Evolutionary conservation across 345 rosid genomes (phyloP).

Genomic region (Physaria fendleri): DNA sequence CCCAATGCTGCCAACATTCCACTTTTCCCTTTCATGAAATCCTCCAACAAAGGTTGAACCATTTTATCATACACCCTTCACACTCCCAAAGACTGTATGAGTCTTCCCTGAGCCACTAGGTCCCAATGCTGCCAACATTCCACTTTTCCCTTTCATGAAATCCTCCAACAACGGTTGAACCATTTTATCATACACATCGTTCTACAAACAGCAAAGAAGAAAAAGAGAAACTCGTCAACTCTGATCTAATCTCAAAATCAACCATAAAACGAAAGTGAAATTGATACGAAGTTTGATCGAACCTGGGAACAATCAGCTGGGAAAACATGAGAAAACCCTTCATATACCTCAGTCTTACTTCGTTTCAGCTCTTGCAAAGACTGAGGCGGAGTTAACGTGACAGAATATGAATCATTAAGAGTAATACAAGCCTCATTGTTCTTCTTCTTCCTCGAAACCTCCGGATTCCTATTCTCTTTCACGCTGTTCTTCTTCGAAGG

Average conservation of each 20-base stretch:
- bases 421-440: constrained; percentile 35
- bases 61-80: constrained; percentile 52
- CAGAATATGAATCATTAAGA: constrained; percentile 48
- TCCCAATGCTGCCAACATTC: constrained; percentile 86
- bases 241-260: not conserved
- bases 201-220: constrained; percentile 34
- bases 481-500: constrained; percentile 36
- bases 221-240: constrained; percentile 13
- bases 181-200: constrained; percentile 63
- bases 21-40: constrained; percentile 62
- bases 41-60: constrained; percentile 73
- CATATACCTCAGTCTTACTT: constrained; percentile 63
- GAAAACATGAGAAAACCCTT: constrained; percentile 86
- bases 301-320: constrained; percentile 69
- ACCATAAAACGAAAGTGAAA: not conserved
- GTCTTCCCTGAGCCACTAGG: constrained; percentile 96
- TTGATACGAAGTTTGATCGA: not conserved
- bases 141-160: constrained; percentile 63
- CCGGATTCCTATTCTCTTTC: constrained; percentile 28
- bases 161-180: constrained; percentile 70
- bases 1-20: constrained; percentile 90
- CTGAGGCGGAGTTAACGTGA: constrained; percentile 54
- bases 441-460: constrained; percentile 31
- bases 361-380: constrained; percentile 57
- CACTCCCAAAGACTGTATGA: constrained; percentile 71